A percentile compares a stretch with the other conserved stretches of the same genome.
These are phyloP conservation scores for Cryptococcus sp. DNA, from an alignment of 1,284 basidiomycete species.

Conservation along the genomic window DNA sequence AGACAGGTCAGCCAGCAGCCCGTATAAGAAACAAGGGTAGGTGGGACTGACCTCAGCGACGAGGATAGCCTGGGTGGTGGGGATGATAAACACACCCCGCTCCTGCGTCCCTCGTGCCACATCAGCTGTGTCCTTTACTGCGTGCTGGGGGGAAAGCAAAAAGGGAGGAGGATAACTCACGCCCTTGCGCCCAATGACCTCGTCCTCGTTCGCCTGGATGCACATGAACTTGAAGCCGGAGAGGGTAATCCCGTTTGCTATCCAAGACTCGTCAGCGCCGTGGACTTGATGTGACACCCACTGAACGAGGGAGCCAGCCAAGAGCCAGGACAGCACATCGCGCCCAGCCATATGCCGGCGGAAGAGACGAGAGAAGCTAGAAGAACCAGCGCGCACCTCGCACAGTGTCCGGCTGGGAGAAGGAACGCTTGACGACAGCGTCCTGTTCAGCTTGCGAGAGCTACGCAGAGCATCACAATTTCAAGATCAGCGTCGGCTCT, in stretches of 20 bases:
- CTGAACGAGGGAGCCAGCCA: too few species aligned
- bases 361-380: slow-evolving; percentile 1
- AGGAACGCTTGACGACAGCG: slow-evolving; percentile 58
- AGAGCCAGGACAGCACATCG: neutral
- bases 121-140: slow-evolving; percentile 4
- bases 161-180: slow-evolving; percentile 53
- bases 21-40: neutral
- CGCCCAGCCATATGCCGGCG: neutral
- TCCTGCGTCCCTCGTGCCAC: slow-evolving; percentile 53
- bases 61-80: slow-evolving; percentile 84
- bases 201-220: slow-evolving; percentile 59
- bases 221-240: slow-evolving; percentile 78
- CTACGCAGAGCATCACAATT: slow-evolving; percentile 50
- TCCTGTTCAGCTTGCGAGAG: slow-evolving; percentile 72
- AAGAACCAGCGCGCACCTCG: slow-evolving; percentile 47
- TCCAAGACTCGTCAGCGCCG: neutral
- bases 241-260: slow-evolving; percentile 64
- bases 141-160: neutral
- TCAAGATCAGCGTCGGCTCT: neutral
- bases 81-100: slow-evolving; percentile 75
- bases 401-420: slow-evolving; percentile 53
- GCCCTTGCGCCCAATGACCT: slow-evolving; percentile 75
- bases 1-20: neutral
- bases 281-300: neutral
- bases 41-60: slow-evolving; percentile 59